These are phyloP conservation scores for Limnomonas spitsbergensis DNA, from an alignment of 139 green algal species.

Conservation along the genomic window DNA sequence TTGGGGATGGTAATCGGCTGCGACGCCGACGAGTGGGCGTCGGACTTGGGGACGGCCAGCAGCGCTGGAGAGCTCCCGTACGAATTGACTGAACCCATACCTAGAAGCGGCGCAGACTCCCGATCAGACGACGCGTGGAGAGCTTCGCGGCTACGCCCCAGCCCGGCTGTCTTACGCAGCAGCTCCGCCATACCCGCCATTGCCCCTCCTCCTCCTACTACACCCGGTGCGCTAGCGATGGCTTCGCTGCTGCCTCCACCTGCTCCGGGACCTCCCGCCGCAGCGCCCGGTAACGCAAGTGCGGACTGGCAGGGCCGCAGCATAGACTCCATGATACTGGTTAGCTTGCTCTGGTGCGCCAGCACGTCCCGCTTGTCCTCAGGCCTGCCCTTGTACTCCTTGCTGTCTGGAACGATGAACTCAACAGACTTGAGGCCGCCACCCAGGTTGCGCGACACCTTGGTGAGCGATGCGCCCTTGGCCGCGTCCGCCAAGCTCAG, in stretches of 20 bases:
- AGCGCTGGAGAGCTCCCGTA: no score
- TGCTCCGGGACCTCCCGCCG: no score
- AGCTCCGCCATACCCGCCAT: background rate
- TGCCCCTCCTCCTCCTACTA: background rate
- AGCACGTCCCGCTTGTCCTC: background rate
- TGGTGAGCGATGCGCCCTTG: background rate
- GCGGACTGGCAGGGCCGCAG: background rate
- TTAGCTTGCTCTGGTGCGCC: background rate
- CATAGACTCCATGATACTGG: background rate
- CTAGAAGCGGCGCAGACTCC: background rate
- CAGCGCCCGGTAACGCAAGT: no score
- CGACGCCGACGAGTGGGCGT: no score
- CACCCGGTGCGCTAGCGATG: background rate
- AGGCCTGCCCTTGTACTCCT: no score
- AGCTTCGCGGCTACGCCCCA: background rate
- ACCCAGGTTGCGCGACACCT: background rate
- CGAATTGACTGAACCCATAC: no score
- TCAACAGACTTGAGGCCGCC: background rate
- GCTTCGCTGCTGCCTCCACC: no score
- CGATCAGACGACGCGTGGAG: background rate
- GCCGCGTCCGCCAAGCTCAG: background rate
- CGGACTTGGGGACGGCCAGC: no score
- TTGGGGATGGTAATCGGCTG: no score
- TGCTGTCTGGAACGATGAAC: background rate
- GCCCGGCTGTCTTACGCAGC: background rate